Percentiles rank a stretch among this genome's conserved stretches.
These are phyloP conservation scores for Sporisorium sorghi DNA, from an alignment of 1,284 basidiomycete species.

Conservation along the genomic window DNA sequence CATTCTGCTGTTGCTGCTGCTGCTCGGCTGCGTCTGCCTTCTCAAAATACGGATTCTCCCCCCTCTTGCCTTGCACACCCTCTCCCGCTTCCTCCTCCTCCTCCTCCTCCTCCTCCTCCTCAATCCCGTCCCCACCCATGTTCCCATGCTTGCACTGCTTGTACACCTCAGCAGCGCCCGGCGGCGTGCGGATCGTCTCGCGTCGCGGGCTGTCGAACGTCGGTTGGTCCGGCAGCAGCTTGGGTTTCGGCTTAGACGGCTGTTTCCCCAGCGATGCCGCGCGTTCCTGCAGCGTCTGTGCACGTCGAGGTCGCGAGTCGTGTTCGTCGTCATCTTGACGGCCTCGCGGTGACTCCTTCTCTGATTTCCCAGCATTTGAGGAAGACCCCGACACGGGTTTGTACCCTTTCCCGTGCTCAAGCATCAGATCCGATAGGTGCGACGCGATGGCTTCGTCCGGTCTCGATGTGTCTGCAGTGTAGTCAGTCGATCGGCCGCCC, in stretches of 20 bases:
- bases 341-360: neutral
- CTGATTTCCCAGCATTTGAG: no score
- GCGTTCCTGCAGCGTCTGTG: conserved; percentile 20
- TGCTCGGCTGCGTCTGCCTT: neutral
- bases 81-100: neutral
- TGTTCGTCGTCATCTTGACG: neutral
- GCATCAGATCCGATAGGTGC: conserved; percentile 18
- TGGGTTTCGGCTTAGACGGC: conserved; percentile 19
- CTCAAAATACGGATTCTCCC: conserved; percentile 32
- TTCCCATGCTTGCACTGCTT: neutral
- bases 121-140: neutral
- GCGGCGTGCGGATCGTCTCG: conserved; percentile 30
- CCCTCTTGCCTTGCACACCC: no score
- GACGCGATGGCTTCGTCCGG: conserved; percentile 21
- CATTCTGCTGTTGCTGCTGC: neutral
- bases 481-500: conserved; percentile 1
- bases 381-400: neutral
- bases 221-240: conserved; percentile 41
- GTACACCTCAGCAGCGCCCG: conserved; percentile 28
- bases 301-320: conserved; percentile 7
- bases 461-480: conserved; percentile 11
- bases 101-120: neutral
- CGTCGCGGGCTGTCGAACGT: conserved; percentile 24
- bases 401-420: conserved; percentile 13
- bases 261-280: conserved; percentile 19